Percentiles rank a stretch among this genome's conserved stretches.
phyloP scores from a whole-genome alignment of 176 grass and related monocot species.

The Ampelocalamus luodianensis region DNA sequence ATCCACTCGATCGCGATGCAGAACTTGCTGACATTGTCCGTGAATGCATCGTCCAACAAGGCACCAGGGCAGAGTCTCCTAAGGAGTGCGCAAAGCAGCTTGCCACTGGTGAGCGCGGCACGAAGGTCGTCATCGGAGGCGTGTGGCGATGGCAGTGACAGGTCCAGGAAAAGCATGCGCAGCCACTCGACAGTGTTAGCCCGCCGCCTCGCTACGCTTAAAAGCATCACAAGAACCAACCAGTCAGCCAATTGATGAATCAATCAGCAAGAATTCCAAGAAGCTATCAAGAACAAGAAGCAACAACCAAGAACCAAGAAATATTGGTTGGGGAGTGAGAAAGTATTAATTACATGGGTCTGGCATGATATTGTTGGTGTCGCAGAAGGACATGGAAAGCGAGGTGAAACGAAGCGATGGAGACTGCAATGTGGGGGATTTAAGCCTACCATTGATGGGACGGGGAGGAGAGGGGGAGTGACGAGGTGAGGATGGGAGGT shows the following conservation, averaged over 20 bases:
- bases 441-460: slow-evolving; percentile 12
- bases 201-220: slow-evolving; percentile 50
- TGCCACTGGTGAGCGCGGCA: slow-evolving; percentile 41
- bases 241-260: background rate
- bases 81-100: slow-evolving; percentile 62
- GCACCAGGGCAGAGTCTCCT: slow-evolving; percentile 54
- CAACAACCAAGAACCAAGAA: background rate
- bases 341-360: slow-evolving; percentile 34
- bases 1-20: slow-evolving; percentile 53
- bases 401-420: slow-evolving; percentile 35
- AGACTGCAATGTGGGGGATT: slow-evolving; percentile 37
- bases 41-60: slow-evolving; percentile 46
- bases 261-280: background rate
- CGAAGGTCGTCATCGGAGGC: slow-evolving; percentile 59
- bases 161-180: slow-evolving; percentile 48
- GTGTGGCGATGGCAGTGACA: slow-evolving; percentile 31
- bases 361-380: slow-evolving; percentile 28
- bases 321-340: background rate
- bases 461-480: slow-evolving; percentile 23
- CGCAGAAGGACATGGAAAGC: slow-evolving; percentile 48
- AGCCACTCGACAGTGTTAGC: slow-evolving; percentile 57
- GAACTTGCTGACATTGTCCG: slow-evolving; percentile 60
- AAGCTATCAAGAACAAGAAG: background rate
- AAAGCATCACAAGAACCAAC: background rate
- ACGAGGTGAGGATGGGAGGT: slow-evolving; percentile 49